Conservation (phyloP, 225 moss, liverwort and hornwort genomes). For the Marchantia paleacea region DNA sequence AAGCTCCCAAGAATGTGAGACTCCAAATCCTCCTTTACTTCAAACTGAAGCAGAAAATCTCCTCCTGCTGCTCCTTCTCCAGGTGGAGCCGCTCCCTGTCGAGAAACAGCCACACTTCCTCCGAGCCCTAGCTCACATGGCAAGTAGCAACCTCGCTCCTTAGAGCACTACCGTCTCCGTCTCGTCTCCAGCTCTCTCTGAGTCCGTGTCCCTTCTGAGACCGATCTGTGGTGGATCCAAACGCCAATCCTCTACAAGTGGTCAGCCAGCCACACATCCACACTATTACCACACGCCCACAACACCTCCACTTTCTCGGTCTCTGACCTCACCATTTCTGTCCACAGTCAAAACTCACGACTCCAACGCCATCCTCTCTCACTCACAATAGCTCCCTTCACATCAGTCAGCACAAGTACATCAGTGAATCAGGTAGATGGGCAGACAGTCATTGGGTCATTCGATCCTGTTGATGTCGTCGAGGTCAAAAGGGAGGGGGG, state of each 20-base stretch:
- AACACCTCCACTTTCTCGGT: background rate
- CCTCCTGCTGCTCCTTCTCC: background rate
- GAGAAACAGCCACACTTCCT: conserved; percentile 13
- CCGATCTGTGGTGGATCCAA: conserved; percentile 16
- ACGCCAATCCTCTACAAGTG: conserved; percentile 6
- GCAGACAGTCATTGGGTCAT: no score
- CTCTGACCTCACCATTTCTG: background rate
- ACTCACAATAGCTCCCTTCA: no score
- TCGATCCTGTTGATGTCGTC: background rate
- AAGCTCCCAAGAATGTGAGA: background rate
- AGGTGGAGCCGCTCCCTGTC: background rate
- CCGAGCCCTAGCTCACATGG: background rate
- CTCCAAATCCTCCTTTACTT: background rate
- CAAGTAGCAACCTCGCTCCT: background rate
- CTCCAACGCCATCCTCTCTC: no score
- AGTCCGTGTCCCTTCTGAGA: conserved; percentile 4
- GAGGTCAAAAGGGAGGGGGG: background rate
- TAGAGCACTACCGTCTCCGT: background rate
- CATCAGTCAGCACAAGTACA: background rate
- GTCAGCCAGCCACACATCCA: conserved; percentile 3
- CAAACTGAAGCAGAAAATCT: background rate
- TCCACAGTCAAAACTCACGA: background rate
- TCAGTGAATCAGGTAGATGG: background rate
- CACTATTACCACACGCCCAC: conserved; percentile 9
- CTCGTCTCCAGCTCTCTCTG: background rate